These are phyloP conservation scores for Cenococcum geophilum DNA, from an alignment of 495 filamentous ascomycete species.

Conservation along the genomic window DNA sequence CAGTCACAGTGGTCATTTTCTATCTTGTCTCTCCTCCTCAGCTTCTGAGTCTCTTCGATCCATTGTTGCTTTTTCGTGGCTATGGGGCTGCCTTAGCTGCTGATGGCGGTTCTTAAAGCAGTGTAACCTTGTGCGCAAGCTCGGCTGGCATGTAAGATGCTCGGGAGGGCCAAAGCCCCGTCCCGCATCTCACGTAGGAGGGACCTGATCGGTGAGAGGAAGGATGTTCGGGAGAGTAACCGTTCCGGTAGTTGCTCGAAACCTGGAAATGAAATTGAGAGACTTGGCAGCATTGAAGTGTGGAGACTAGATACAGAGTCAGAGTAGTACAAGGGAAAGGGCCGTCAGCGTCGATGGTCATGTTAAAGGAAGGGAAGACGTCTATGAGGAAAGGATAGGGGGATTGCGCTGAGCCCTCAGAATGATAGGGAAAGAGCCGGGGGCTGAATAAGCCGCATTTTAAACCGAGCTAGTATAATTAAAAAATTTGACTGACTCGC, in stretches of 20 bases:
- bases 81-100: neutral
- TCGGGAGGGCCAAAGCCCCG: neutral
- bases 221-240: neutral
- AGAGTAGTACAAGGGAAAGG: neutral
- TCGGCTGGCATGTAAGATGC: neutral
- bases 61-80: neutral
- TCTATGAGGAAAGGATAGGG: neutral
- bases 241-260: neutral
- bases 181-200: neutral
- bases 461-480: neutral
- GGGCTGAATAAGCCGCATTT: neutral
- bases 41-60: neutral
- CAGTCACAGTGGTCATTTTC: neutral
- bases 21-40: neutral
- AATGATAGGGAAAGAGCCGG: neutral
- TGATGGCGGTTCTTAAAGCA: neutral
- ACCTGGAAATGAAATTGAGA: neutral
- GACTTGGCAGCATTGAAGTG: neutral
- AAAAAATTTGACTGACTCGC: neutral
- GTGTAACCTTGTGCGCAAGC: neutral
- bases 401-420: neutral
- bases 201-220: neutral
- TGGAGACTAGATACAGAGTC: neutral
- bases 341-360: neutral
- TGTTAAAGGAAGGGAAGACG: neutral